A percentile compares a stretch with the other conserved stretches of the same genome.
phyloP scores from a whole-genome alignment of 2,329 filamentous ascomycete genomes.

The Alternaria triticina region DNA sequence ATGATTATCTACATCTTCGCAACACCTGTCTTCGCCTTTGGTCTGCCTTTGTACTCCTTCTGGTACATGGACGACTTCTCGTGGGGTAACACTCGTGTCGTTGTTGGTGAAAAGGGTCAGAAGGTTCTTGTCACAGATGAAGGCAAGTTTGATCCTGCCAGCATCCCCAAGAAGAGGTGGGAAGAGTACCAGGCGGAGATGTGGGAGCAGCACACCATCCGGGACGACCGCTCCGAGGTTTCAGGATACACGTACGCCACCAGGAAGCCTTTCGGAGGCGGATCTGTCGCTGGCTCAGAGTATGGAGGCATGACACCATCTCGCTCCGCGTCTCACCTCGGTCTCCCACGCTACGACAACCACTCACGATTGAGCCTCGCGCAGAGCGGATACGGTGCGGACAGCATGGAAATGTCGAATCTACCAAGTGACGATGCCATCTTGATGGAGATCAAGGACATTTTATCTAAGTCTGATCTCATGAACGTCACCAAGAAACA shows the following conservation, averaged over 20 bases:
- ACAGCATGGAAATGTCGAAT: slow-evolving; percentile 71
- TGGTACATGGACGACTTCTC: slow-evolving; percentile 99
- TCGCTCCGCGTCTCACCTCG: slow-evolving; percentile 65
- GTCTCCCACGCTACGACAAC: slow-evolving; percentile 59
- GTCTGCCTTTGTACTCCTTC: slow-evolving; percentile 90
- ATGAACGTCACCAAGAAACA: slow-evolving; percentile 99
- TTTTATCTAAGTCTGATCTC: slow-evolving; percentile 86
- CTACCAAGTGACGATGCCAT: slow-evolving; percentile 89
- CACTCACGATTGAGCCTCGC: slow-evolving; percentile 62
- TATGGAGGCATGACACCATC: slow-evolving; percentile 65
- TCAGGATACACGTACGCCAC: slow-evolving; percentile 96
- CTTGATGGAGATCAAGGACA: slow-evolving; percentile 91
- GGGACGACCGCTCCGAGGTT: slow-evolving; percentile 81
- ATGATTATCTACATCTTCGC: slow-evolving; percentile 95
- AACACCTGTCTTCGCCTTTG: slow-evolving; percentile 89
- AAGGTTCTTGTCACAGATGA: slow-evolving; percentile 95
- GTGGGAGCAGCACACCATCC: slow-evolving; percentile 92
- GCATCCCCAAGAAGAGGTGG: slow-evolving; percentile 98
- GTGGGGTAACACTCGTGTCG: slow-evolving; percentile 98
- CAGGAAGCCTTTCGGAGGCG: slow-evolving; percentile 66
- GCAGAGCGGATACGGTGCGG: slow-evolving; percentile 60
- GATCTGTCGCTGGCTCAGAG: slow-evolving; percentile 60
- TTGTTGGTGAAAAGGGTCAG: slow-evolving; percentile 90
- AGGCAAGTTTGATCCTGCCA: slow-evolving; percentile 93
- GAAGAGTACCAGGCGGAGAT: slow-evolving; percentile 98